Percentiles rank a stretch among this genome's conserved stretches.
Conservation (phyloP, 768 basidiomycete genomes). For the Pulveroboletus ravenelii region DNA sequence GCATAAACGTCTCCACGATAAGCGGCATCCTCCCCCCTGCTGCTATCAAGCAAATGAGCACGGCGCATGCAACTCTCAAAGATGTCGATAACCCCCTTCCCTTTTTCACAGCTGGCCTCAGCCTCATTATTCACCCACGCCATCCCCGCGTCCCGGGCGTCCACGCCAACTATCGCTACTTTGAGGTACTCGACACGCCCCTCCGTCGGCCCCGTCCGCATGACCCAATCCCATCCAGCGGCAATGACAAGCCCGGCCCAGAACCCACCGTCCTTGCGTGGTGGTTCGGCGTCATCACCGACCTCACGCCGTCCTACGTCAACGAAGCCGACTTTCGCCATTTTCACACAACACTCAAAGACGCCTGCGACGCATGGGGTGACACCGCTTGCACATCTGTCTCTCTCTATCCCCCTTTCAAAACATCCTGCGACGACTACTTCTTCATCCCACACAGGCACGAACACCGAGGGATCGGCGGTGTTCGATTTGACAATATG, state of each 20-base stretch:
- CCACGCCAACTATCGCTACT: constrained; percentile 27
- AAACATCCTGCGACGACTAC: constrained; percentile 52
- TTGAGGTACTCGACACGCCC: constrained; percentile 17
- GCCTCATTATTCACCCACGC: constrained; percentile 21
- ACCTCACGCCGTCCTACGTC: constrained; percentile 50
- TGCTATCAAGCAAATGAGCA: constrained; percentile 23
- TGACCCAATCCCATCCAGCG: background rate
- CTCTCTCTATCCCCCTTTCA: constrained; percentile 42
- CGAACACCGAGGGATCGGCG: constrained; percentile 52
- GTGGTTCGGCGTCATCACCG: constrained; percentile 29
- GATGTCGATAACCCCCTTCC: constrained; percentile 10
- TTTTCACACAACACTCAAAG: constrained; percentile 44
- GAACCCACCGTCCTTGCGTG: constrained; percentile 18
- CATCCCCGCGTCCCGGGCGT: constrained; percentile 18
- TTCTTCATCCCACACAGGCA: constrained; percentile 48
- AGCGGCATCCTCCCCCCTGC: constrained; percentile 13
- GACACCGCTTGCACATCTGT: background rate
- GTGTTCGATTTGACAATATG: constrained; percentile 56
- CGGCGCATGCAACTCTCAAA: constrained; percentile 13
- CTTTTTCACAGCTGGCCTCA: constrained; percentile 17
- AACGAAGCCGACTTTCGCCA: constrained; percentile 42
- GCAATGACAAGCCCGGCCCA: background rate
- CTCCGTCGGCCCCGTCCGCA: background rate
- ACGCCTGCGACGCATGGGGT: constrained; percentile 41
- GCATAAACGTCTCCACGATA: constrained; percentile 19